phyloP scores from a whole-genome alignment of 306 rosid species.

The Fragaria nilgerrensis region DNA sequence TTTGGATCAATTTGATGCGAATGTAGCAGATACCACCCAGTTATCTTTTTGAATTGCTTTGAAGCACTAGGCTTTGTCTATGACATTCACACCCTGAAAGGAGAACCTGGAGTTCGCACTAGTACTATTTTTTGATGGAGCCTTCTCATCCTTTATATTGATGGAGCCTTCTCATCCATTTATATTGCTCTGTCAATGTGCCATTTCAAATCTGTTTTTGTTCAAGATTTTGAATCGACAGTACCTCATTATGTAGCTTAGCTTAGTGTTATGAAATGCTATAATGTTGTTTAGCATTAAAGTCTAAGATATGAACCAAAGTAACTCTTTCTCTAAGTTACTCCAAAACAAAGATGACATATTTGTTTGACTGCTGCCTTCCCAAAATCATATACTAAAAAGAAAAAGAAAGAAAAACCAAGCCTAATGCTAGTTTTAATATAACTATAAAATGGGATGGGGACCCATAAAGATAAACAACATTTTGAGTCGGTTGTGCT shows the following conservation, averaged over 20 bases:
- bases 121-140: neutral
- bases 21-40: neutral
- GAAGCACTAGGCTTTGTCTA: neutral
- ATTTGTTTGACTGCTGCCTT: neutral
- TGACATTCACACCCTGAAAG: neutral
- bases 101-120: neutral
- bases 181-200: neutral
- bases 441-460: neutral
- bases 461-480: neutral
- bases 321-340: conserved; percentile 11
- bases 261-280: neutral
- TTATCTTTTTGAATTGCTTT: neutral
- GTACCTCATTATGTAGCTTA: conserved; percentile 3
- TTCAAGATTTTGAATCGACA: neutral
- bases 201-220: neutral
- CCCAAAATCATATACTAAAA: neutral
- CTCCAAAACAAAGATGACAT: neutral
- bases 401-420: no score
- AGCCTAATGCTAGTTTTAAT: neutral
- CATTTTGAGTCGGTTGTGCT: neutral
- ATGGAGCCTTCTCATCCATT: neutral
- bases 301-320: conserved; percentile 18
- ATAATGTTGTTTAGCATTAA: conserved; percentile 17
- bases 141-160: neutral
- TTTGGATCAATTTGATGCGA: neutral